Conservation (phyloP, 768 basidiomycete genomes). For the Tremella yokohamensis region DNA sequence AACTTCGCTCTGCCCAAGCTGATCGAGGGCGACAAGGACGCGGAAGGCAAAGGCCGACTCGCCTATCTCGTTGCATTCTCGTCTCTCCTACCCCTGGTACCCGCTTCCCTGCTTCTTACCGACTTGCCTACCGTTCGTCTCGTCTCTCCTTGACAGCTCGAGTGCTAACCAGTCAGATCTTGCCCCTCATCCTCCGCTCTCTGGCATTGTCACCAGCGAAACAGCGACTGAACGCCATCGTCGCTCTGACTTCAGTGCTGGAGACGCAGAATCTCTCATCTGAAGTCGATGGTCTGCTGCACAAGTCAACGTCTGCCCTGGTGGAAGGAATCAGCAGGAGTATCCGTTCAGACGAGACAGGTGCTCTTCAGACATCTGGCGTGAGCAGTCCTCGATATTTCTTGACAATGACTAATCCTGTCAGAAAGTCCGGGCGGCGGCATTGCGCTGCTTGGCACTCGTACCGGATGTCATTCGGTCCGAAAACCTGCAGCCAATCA, state of each 20-base stretch:
- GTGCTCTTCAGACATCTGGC: conserved; percentile 22
- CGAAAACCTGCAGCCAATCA: conserved; percentile 76
- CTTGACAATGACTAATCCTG: conserved; percentile 4
- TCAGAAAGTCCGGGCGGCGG: conserved; percentile 71
- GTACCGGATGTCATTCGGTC: conserved; percentile 76
- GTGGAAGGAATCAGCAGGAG: conserved; percentile 70
- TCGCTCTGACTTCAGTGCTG: conserved; percentile 69
- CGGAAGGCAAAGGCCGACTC: conserved; percentile 53
- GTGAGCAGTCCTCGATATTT: conserved; percentile 16
- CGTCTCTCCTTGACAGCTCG: background rate
- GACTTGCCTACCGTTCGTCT: conserved; percentile 55
- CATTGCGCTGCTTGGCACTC: conserved; percentile 68
- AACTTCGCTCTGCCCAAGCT: conserved; percentile 68
- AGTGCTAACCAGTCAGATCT: conserved; percentile 59
- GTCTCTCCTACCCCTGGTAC: conserved; percentile 72
- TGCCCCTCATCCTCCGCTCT: conserved; percentile 81
- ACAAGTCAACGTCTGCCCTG: conserved; percentile 69
- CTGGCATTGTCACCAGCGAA: conserved; percentile 70
- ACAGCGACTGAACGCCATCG: conserved; percentile 74
- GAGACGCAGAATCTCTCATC: conserved; percentile 55
- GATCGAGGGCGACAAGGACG: conserved; percentile 63
- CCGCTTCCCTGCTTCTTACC: conserved; percentile 67
- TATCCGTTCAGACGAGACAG: conserved; percentile 20
- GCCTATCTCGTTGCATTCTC: conserved; percentile 80
- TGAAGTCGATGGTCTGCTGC: conserved; percentile 53